A percentile compares a stretch with the other conserved stretches of the same genome.
phyloP scores from a whole-genome alignment of 495 filamentous ascomycete species.

The Daldinia loculata region DNA sequence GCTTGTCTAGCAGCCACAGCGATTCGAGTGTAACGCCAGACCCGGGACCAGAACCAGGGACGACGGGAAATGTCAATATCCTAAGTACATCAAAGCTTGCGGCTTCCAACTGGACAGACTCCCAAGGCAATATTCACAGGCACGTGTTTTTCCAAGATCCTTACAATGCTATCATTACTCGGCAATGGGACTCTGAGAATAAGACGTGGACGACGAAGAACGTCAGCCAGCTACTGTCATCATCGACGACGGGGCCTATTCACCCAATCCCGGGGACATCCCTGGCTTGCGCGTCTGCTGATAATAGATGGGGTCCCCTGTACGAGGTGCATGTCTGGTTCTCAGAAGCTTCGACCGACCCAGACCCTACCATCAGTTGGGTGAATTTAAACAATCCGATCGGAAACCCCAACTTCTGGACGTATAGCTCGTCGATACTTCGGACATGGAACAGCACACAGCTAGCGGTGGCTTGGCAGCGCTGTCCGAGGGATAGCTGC shows the following conservation, averaged over 20 bases:
- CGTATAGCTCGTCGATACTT: slow-evolving; percentile 6
- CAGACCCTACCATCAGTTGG: slow-evolving; percentile 17
- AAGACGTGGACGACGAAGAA: slow-evolving; percentile 36
- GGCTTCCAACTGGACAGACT: slow-evolving; percentile 38
- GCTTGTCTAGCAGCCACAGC: slow-evolving; percentile 7
- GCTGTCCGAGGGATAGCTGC: slow-evolving; percentile 21
- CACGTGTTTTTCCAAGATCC: slow-evolving; percentile 38
- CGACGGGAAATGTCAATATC: not conserved
- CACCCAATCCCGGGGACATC: slow-evolving; percentile 24
- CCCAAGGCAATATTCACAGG: slow-evolving; percentile 22
- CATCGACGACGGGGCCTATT: slow-evolving; percentile 27
- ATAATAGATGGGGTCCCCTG: not conserved
- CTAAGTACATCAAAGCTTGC: slow-evolving; percentile 28
- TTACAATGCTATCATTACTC: slow-evolving; percentile 24
- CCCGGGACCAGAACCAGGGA: not conserved
- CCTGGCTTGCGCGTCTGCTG: slow-evolving; percentile 22
- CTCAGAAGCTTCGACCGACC: slow-evolving; percentile 5
- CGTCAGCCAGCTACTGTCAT: slow-evolving; percentile 26
- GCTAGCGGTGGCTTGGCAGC: slow-evolving; percentile 28
- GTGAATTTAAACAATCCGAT: slow-evolving; percentile 18
- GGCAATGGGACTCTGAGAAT: slow-evolving; percentile 39
- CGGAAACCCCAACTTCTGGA: slow-evolving; percentile 26
- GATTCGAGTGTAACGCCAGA: not conserved
- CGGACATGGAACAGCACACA: slow-evolving; percentile 26
- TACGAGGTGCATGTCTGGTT: slow-evolving; percentile 33